phyloP scores from a whole-genome alignment of 345 rosid species.

The Nasturtium officinale region DNA sequence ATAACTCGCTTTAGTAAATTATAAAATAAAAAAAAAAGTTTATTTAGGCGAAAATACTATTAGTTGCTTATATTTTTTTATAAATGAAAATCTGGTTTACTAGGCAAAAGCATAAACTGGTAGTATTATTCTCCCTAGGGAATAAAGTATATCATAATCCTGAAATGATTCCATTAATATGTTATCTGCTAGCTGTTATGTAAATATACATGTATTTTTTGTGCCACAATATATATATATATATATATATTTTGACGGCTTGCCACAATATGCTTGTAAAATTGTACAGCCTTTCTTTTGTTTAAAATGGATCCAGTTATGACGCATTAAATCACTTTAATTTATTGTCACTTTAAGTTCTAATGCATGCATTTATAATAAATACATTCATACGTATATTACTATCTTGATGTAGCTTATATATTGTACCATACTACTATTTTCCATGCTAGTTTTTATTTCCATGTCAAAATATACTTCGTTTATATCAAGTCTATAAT shows the following conservation, averaged over 20 bases:
- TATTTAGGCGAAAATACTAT: no score
- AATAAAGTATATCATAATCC: neutral
- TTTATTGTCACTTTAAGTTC: slow-evolving; percentile 20
- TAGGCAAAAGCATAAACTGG: neutral
- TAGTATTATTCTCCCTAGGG: neutral
- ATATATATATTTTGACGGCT: no score
- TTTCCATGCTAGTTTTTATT: no score
- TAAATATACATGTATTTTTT: neutral
- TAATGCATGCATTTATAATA: slow-evolving; percentile 19
- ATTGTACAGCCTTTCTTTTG: neutral
- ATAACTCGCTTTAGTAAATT: neutral
- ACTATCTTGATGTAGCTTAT: neutral
- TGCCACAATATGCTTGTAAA: neutral
- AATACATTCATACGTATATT: neutral
- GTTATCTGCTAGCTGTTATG: slow-evolving; percentile 12
- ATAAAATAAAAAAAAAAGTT: neutral
- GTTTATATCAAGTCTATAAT: no score
- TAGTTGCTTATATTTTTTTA: neutral
- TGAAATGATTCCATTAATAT: neutral
- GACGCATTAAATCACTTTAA: slow-evolving; percentile 28
- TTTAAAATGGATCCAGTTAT: slow-evolving; percentile 29
- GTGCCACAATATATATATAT: no score
- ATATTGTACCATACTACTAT: neutral
- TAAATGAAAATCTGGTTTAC: neutral
- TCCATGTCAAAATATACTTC: neutral